These are phyloP conservation scores for Climacium dendroides DNA, from an alignment of 225 moss, liverwort and hornwort genomes.

Conservation along the genomic window DNA sequence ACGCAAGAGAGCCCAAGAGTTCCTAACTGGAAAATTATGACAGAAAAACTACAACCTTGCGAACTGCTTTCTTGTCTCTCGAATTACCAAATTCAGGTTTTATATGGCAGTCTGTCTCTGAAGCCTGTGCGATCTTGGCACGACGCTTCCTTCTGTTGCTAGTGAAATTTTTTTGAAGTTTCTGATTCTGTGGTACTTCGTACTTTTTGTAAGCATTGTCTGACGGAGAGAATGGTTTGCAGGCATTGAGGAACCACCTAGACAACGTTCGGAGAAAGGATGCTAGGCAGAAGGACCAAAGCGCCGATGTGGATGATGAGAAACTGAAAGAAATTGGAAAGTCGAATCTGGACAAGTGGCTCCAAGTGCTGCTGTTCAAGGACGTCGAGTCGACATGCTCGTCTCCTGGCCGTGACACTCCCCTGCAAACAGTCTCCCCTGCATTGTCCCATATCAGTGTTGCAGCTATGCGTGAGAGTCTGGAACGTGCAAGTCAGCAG, in stretches of 20 bases:
- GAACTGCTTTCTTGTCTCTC: not conserved
- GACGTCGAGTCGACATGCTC: conserved; percentile 19
- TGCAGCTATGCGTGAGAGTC: conserved; percentile 20
- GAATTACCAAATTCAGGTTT: too few species aligned
- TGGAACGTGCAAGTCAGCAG: conserved; percentile 19
- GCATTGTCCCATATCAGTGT: conserved; percentile 23
- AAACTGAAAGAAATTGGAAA: conserved; percentile 33
- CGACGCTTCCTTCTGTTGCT: not conserved
- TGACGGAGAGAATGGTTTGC: not conserved
- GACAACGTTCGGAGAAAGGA: conserved; percentile 11
- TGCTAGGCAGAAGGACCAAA: not conserved
- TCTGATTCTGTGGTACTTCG: not conserved
- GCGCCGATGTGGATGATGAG: conserved; percentile 20
- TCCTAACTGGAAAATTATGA: not conserved
- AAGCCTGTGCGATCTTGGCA: not conserved
- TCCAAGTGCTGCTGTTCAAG: conserved; percentile 39
- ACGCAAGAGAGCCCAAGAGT: not conserved
- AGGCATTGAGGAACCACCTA: conserved; percentile 32
- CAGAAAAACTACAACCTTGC: not conserved
- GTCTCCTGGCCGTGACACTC: conserved; percentile 8
- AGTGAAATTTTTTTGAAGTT: not conserved
- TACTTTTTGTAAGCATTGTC: not conserved
- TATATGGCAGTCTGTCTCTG: too few species aligned
- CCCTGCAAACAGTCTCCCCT: not conserved
- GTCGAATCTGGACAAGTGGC: conserved; percentile 57